Conservation (phyloP, 2,329 filamentous ascomycete genomes). For the Fusarium sp. region DNA sequence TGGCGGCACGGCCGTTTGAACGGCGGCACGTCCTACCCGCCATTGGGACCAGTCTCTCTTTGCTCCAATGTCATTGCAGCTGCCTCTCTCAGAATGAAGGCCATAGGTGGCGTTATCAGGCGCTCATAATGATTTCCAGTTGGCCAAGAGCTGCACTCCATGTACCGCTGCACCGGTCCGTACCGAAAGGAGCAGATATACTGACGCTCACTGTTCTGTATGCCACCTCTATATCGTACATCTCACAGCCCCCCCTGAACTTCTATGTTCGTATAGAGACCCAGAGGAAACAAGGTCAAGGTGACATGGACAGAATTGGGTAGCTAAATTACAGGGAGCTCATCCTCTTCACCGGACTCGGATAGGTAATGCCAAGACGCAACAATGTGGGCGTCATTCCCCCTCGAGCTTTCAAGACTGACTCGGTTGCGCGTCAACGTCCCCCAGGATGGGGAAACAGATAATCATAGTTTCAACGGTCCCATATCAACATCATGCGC, state of each 20-base stretch:
- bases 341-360: not conserved
- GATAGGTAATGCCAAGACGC: not conserved
- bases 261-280: not conserved
- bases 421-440: constrained; percentile 2
- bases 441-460: constrained; percentile 1
- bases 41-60: not conserved
- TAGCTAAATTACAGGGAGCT: not conserved
- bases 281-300: not conserved
- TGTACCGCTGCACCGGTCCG: not conserved
- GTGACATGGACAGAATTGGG: not conserved
- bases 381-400: not conserved
- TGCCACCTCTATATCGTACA: not conserved
- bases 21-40: not conserved
- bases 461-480: constrained; percentile 17
- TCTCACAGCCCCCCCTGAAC: not conserved
- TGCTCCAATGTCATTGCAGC: not conserved
- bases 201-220: not conserved
- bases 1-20: constrained; percentile 3
- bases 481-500: not conserved
- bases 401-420: not conserved
- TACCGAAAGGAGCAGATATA: not conserved
- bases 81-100: not conserved
- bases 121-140: not conserved
- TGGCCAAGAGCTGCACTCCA: not conserved
- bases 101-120: not conserved